Evolutionary conservation across 331 rosid genomes (phyloP), one percentile per base, ranked within the genome.

Genomic region (Malus hybrid): DNA sequence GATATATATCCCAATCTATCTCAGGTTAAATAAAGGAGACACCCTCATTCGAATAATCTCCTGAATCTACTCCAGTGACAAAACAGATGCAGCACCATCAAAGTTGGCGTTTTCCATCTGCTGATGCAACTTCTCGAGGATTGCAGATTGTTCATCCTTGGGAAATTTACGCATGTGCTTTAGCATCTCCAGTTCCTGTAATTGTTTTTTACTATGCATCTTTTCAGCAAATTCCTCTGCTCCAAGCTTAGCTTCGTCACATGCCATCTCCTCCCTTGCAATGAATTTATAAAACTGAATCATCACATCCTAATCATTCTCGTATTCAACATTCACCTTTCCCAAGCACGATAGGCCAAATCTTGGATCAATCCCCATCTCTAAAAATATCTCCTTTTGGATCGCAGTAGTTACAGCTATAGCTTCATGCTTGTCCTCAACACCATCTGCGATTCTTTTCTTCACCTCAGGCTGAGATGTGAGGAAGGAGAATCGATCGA

Each of bases 221-320:
- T 82, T 90, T 83, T 86, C 94, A 12, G 83, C 69, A 84, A 87
- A 91, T 70, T 87, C 96, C 29, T 86, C 88, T 32, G 89, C 83
- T 76, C 86, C 91, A 74, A 93, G 93, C 76, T 89, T 90, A 31
- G 97, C 98, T 83, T 93, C 97, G 81, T 93, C 96, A 28, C 98
- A 91, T 27, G 93, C 93, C 85, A 85, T 80, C 83, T 91, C 98
- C 83, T 93, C 98, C 96, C 64, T 81, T 24, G 87, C 85, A 62
- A 91, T 79, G 69, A 93, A 90, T 39, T 85, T 89, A 80, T 88
- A 91, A 65, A 85, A 91, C 13, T 33, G 83, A 86, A 90, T 80
- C 89, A 89, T 85, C 86, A 91, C 72, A 75, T 93, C 96, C 56
- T 10, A 84, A 81, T 93, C 98, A 79, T 78, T 86, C 85, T 91